Evolutionary conservation across 495 filamentous ascomycete species (phyloP).

Genomic region (Hapsidospora chrysogenum): DNA sequence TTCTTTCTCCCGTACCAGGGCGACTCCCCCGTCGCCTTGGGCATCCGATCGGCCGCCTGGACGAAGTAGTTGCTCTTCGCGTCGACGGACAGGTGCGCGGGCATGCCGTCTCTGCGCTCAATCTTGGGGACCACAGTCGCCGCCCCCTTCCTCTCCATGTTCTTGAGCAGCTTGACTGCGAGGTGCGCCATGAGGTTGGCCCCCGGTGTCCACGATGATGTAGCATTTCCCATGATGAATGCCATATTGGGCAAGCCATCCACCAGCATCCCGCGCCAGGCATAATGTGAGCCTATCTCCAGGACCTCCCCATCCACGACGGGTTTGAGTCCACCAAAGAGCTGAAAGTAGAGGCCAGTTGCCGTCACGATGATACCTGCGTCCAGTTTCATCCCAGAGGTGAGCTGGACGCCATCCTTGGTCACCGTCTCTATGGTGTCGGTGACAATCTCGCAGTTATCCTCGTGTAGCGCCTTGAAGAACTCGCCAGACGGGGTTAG

Average conservation of each 20-base stretch:
- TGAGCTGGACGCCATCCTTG: constrained; percentile 36
- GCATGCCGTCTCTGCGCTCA: constrained; percentile 2
- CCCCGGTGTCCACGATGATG: constrained; percentile 39
- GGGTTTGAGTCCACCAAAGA: constrained; percentile 33
- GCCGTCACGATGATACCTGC: constrained; percentile 64
- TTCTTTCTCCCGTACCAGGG: constrained; percentile 1
- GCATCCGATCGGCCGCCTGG: not conserved
- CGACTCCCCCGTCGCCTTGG: not conserved
- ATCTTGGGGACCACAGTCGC: constrained; percentile 12
- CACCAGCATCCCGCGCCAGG: constrained; percentile 31
- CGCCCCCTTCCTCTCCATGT: constrained; percentile 17
- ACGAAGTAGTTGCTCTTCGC: constrained; percentile 3
- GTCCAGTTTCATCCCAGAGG: constrained; percentile 36
- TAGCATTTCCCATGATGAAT: constrained; percentile 28
- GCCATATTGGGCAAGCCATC: constrained; percentile 21
- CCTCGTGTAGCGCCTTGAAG: constrained; percentile 39
- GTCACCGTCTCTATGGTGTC: constrained; percentile 51
- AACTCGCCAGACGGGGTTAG: constrained; percentile 58
- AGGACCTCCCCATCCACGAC: constrained; percentile 37
- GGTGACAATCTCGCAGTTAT: constrained; percentile 47
- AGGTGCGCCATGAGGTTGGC: constrained; percentile 16
- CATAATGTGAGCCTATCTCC: constrained; percentile 35
- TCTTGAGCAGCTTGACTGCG: constrained; percentile 19
- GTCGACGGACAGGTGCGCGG: constrained; percentile 3
- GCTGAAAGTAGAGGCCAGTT: constrained; percentile 45